These are phyloP conservation scores for Sporothrix curviconia DNA, from an alignment of 2,329 filamentous ascomycete genomes.

Conservation along the genomic window DNA sequence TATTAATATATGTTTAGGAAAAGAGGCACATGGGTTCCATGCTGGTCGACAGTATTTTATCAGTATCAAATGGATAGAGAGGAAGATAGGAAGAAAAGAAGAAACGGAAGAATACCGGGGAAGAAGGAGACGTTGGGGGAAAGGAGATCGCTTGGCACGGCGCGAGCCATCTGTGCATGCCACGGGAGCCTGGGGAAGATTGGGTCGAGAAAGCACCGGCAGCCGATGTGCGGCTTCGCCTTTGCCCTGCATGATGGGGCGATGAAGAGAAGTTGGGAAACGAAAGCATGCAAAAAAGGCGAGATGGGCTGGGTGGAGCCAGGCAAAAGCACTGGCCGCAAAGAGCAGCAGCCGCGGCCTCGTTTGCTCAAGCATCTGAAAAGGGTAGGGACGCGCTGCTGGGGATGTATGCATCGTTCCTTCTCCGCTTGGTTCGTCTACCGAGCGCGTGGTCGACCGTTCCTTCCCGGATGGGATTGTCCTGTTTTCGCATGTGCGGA, in stretches of 20 bases:
- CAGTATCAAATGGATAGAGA: too few species aligned
- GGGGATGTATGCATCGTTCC: not conserved
- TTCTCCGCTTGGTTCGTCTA: constrained; percentile 1
- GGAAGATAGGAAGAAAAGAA: too few species aligned
- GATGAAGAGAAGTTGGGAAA: not conserved
- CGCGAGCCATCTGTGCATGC: not conserved
- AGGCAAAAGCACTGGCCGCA: too few species aligned
- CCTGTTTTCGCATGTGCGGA: not conserved
- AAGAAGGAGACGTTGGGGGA: too few species aligned
- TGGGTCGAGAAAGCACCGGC: not conserved
- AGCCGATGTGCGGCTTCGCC: too few species aligned
- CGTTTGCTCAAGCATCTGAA: not conserved
- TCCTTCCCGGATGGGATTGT: not conserved
- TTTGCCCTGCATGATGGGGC: too few species aligned
- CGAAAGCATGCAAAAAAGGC: not conserved
- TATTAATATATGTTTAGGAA: not conserved
- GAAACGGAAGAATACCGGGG: too few species aligned
- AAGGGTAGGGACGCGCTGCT: not conserved
- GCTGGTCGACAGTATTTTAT: too few species aligned
- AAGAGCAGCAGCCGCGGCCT: not conserved
- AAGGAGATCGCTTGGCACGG: too few species aligned
- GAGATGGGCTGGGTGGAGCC: not conserved
- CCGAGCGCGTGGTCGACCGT: not conserved
- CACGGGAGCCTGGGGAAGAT: not conserved
- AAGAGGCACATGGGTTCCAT: too few species aligned